Evolutionary conservation across 345 rosid genomes (phyloP).

Genomic region (Brassica nigra): DNA sequence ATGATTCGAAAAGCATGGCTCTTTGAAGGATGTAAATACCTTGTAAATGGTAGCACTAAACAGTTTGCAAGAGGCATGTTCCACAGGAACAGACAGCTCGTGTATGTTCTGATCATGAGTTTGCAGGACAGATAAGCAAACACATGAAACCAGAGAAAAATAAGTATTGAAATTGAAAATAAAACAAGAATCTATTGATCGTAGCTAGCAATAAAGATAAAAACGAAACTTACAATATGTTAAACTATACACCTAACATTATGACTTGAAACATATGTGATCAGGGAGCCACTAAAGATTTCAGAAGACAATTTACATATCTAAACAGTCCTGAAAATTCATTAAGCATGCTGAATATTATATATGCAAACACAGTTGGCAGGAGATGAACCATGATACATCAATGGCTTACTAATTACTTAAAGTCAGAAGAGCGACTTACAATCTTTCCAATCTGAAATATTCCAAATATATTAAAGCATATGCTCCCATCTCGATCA

Average conservation of each 20-base stretch:
- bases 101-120: constrained; percentile 68
- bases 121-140: constrained; percentile 28
- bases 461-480: constrained; percentile 91
- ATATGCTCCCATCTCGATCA: constrained; percentile 78
- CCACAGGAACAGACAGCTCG: constrained; percentile 53
- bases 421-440: constrained; percentile 44
- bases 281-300: not conserved
- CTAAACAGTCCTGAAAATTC: not conserved
- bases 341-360: not conserved
- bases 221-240: not conserved
- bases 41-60: constrained; percentile 60
- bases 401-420: constrained; percentile 17
- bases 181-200: not conserved
- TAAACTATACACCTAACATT: not conserved
- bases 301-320: not conserved
- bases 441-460: constrained; percentile 89
- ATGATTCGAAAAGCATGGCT: constrained; percentile 17
- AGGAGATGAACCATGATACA: constrained; percentile 12
- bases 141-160: constrained; percentile 21
- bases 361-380: not conserved
- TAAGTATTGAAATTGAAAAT: not conserved
- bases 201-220: not conserved
- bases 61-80: constrained; percentile 48
- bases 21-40: constrained; percentile 46
- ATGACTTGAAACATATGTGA: not conserved